phyloP scores from a whole-genome alignment of 1,139 yeast species.

The Lodderomyces jiufengensis region DNA sequence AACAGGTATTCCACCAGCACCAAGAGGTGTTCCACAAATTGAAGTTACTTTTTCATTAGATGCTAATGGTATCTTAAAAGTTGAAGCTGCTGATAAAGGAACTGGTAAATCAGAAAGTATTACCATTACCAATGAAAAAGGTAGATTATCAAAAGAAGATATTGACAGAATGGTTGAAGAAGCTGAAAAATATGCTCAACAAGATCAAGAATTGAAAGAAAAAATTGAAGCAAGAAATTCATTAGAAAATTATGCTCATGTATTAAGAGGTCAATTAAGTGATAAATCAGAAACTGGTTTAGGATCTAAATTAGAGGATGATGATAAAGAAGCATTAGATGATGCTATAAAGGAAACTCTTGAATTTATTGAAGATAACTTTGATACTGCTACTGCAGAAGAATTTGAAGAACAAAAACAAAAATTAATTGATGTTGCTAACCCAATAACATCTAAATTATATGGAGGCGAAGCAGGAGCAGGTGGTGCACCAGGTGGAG shows the following conservation, averaged over 20 bases:
- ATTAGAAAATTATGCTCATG: constrained; percentile 46
- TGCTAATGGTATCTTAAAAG: constrained; percentile 49
- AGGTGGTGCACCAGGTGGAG: constrained; percentile 24
- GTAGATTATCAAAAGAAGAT: constrained; percentile 89
- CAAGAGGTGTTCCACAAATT: constrained; percentile 50
- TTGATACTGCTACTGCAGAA: constrained; percentile 82
- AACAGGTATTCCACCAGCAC: constrained; percentile 48
- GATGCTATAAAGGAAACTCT: constrained; percentile 87
- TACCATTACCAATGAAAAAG: constrained; percentile 95
- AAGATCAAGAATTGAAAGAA: constrained; percentile 76
- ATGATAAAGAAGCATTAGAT: constrained; percentile 83
- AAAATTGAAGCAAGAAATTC: constrained; percentile 67
- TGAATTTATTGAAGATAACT: constrained; percentile 88
- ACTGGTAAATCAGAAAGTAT: constrained; percentile 81
- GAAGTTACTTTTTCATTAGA: constrained; percentile 46
- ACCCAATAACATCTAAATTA: constrained; percentile 89
- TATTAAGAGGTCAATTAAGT: constrained; percentile 52
- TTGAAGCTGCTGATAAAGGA: constrained; percentile 45
- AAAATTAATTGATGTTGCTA: constrained; percentile 76
- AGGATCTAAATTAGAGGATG: constrained; percentile 79
- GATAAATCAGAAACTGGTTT: constrained; percentile 62
- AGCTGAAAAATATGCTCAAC: constrained; percentile 86
- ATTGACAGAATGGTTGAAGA: constrained; percentile 94
- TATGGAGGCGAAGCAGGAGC: constrained; percentile 62
- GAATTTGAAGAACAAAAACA: constrained; percentile 94